Base-by-base conservation (phyloP, 176 grass and related monocot genomes). In the Miscanthus lutarioriparius region DNA sequence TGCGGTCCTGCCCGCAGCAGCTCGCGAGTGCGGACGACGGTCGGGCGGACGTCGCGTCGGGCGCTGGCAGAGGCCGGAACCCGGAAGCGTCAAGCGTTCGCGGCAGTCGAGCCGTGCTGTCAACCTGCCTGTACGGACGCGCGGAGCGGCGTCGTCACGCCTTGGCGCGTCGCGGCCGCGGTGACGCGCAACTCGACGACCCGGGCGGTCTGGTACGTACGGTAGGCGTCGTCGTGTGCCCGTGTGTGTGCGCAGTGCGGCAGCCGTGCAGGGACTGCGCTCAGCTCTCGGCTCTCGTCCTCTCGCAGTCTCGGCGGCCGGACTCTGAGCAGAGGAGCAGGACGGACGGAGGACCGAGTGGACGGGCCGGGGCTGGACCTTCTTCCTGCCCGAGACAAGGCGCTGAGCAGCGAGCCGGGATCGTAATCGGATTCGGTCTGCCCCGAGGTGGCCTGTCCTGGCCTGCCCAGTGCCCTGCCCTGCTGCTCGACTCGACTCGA, bases 171-270 rank as follows among this genome's bases (percentile, higher is more conserved):
- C 40, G 72, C 6, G 41, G 82, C 76, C 48, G n/a, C 36, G 72
- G 47, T 62, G 87, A 81, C 53, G 87, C 59, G 37, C 81, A 74
- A 79, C 43, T 39, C 68, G 81, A 87, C 59, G 70, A 22, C 0
- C 8, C 7, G 49, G 32, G 33, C 14, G 44, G 12, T 45, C 53
- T 22, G 20, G 4, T 13, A 9, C 37, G 58, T 16, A 14, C 44
- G 14, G 45, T 15, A 3, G 0, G 17, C 51, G 51, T 54, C 20
- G 62, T 80, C 76, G 26, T 9, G 77, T n/a, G 62, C 4, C 77
- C 77, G 61, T 80, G 77, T 28, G 35, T 45, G n/a, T 16, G 14
- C 30, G 2, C 45, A 49, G 44, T 15, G 44, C 43, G 13, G 11
- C 43, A 4, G 41, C 41, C 41, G 43, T 45, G 43, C 43, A 14